Evolutionary conservation across 257 asterid genomes (phyloP).

Genomic region (Solanum tarapatanum): DNA sequence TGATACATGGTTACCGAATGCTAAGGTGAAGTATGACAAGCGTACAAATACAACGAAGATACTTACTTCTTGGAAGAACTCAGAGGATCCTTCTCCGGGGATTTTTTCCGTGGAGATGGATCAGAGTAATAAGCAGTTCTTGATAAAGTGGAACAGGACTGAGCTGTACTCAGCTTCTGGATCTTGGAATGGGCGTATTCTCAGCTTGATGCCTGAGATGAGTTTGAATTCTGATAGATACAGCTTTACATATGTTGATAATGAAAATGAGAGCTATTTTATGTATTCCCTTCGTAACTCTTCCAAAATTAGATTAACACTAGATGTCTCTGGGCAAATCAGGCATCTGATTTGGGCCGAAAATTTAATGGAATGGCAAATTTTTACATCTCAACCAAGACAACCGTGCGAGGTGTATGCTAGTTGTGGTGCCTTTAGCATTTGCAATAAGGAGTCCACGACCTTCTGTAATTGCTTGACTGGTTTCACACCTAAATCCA

Average conservation of each 20-base stretch:
- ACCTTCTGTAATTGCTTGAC: constrained; percentile 32
- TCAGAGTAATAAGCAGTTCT: background rate
- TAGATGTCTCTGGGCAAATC: constrained; percentile 44
- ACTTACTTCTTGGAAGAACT: constrained; percentile 8
- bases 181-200: background rate
- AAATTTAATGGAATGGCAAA: constrained; percentile 17
- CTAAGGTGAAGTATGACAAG: background rate
- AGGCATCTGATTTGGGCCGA: constrained; percentile 21
- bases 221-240: constrained; percentile 21
- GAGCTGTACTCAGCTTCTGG: background rate
- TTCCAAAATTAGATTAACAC: constrained; percentile 14
- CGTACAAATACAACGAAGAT: background rate
- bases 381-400: constrained; percentile 41
- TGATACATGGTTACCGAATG: constrained; percentile 4
- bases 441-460: constrained; percentile 26
- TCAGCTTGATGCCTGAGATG: constrained; percentile 26
- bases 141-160: constrained; percentile 10
- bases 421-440: constrained; percentile 40
- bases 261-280: constrained; percentile 32
- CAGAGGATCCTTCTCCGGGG: constrained; percentile 8
- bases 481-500: constrained; percentile 17
- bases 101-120: constrained; percentile 6
- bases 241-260: constrained; percentile 23
- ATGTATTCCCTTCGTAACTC: constrained; percentile 27
- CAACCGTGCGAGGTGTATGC: constrained; percentile 47